Conservation (phyloP, 768 basidiomycete species). For the Kondoa subrosea region DNA sequence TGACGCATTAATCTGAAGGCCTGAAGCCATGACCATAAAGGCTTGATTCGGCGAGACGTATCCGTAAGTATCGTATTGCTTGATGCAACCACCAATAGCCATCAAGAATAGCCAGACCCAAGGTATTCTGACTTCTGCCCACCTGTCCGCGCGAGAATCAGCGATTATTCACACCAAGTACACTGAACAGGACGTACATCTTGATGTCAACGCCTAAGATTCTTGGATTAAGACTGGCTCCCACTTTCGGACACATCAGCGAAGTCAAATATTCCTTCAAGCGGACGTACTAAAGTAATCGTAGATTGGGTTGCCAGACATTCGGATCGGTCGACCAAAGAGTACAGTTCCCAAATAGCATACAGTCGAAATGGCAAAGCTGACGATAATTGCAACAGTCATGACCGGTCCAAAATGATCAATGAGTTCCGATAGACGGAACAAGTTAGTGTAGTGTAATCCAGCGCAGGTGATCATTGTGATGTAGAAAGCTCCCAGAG, state of each 20-base stretch:
- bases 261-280: no score
- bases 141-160: conserved; percentile 12
- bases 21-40: conserved; percentile 88
- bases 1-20: conserved; percentile 94
- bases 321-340: conserved; percentile 65
- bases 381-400: conserved; percentile 84
- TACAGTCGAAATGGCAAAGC: conserved; percentile 58
- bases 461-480: conserved; percentile 51
- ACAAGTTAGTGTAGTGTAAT: conserved; percentile 62
- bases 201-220: conserved; percentile 83
- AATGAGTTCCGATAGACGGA: conserved; percentile 84
- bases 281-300: conserved; percentile 22
- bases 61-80: conserved; percentile 83
- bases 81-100: conserved; percentile 77
- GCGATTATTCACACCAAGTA: conserved; percentile 28
- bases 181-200: conserved; percentile 69
- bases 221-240: conserved; percentile 80
- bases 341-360: conserved; percentile 63
- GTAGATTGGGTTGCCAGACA: conserved; percentile 89
- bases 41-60: conserved; percentile 91
- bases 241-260: conserved; percentile 31
- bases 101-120: conserved; percentile 94
- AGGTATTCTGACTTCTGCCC: conserved; percentile 48
- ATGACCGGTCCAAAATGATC: conserved; percentile 92
- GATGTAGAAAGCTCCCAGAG: conserved; percentile 62